A percentile compares a stretch with the other conserved stretches of the same genome.
These are phyloP conservation scores for Malus hybrid DNA, from an alignment of 331 rosid genomes.

Conservation along the genomic window DNA sequence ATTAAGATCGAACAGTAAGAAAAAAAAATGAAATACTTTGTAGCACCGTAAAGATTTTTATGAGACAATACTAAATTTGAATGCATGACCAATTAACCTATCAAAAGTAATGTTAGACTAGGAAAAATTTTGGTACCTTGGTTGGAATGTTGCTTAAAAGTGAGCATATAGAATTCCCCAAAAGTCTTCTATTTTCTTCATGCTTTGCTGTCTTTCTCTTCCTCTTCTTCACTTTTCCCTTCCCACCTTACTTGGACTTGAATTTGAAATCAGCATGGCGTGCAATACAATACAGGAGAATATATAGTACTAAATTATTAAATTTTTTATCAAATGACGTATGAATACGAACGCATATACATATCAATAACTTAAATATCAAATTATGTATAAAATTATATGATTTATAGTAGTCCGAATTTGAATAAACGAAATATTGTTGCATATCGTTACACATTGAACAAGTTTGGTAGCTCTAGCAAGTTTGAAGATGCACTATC, in stretches of 20 bases:
- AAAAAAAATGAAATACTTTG: no score
- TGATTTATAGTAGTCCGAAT: neutral
- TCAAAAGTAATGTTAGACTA: neutral
- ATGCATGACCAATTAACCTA: no score
- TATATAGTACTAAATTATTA: no score
- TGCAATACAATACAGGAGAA: neutral
- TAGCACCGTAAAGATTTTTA: no score
- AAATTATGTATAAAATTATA: neutral
- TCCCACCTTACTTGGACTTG: neutral
- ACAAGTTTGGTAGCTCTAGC: neutral
- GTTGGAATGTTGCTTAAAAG: slow-evolving; percentile 46
- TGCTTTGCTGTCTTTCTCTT: neutral
- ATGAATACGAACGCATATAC: neutral
- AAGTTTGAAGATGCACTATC: neutral
- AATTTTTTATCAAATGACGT: no score
- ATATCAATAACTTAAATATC: neutral
- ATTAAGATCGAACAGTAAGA: no score
- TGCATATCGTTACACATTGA: neutral
- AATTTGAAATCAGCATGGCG: neutral
- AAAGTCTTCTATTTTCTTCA: neutral
- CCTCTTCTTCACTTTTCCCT: neutral
- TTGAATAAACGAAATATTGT: neutral
- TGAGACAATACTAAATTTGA: neutral
- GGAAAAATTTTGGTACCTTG: neutral
- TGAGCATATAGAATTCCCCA: slow-evolving; percentile 36